Base-by-base conservation (phyloP, 169 alveolate genomes). In the Plasmodium ovale region DNA sequence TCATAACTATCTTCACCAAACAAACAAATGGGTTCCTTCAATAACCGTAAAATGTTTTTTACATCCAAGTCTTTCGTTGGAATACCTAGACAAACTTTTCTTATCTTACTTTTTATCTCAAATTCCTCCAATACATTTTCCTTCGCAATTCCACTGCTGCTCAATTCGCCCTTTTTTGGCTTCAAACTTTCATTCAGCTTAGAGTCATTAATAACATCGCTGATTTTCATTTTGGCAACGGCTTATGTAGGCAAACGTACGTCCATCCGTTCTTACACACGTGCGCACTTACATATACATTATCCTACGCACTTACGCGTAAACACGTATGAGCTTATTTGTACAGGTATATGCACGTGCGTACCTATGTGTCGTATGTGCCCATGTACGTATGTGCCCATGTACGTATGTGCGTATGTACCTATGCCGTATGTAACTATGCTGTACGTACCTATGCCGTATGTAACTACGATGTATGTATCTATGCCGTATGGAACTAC, bases 1-100 rank as follows among this genome's bases (percentile, higher is more conserved):
- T 94, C 96, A 69, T 90, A 94, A 54, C 91, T 89, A 39, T 94
- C 96, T 62, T 94, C 96, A 10, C 95, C 96, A 87, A 94, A 94
- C 10, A 94, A 67, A 85, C 93, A 89, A 51, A 94, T 92, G 73
- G 96, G 96, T 73, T 94, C 95, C 35, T 85, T 79, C 47, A 94
- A 92, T 33, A 94, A 79, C 35, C 96, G 33, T n/a, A 94, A 90
- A 59, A 94, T 79, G 60, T 54, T 87, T 37, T 79, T 92, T 42
- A 94, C 89, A 42, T 87, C 95, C 12, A 49, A 56, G 44, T 94
- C 96, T 31, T 92, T 89, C 14, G 96, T 94, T 39, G 96, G 92
- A 10, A 94, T 82, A 16, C 95, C 96, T 35, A 94, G 65, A 23
- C 87, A 72, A 6, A 94, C 85, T 77, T 92, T 94, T 51, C 93